Evolutionary conservation across 768 basidiomycete genomes (phyloP), one percentile per base, ranked within the genome.

Genomic region (Suillus occidentalis): DNA sequence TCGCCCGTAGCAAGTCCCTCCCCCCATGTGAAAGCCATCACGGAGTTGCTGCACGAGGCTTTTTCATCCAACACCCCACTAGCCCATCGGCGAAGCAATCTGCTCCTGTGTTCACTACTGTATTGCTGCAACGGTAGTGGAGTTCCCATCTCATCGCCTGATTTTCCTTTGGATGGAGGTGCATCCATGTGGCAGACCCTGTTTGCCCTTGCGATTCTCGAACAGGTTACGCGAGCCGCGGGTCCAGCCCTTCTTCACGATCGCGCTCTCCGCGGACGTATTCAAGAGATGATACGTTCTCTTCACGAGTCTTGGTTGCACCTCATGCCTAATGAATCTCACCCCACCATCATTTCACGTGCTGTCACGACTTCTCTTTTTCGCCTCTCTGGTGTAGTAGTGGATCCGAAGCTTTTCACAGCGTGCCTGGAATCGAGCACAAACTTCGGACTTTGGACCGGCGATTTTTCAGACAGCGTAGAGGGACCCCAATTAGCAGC

Each of bases 261-360:
- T 49, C 70, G 78, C 25, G 62, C 76, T 8, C 40, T 59, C 58
- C 58, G 58, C 58, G 58, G 58, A 59, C 58, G 58, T 28, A 28
- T 59, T 16, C 40, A 43, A 42, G 58, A 42, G 39, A 42, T 59
- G 40, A 42, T 59, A 31, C 74, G 75, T 14, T 64, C 75, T 18
- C 70, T 85, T n/a, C 84, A 82, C 81, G 70, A 67, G 25, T 69
- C 63, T 20, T 88, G 85, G 84, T 68, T 67, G 62, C 70, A 34
- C 47, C 64, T 57, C 63, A 68, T 61, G 16, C 13, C 37, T 55
- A 14, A 36, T 52, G 9, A 39, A 62, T 43, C 49, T 10, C 61
- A 63, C n/a, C 25, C 68, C 64, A 31, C 71, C 72, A 63, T 69
- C 3, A 73, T 84, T 8, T 71, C 77, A n/a, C 79, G 79, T 25